Conservation (phyloP, 2,329 filamentous ascomycete genomes). For the Chalara sp. region DNA sequence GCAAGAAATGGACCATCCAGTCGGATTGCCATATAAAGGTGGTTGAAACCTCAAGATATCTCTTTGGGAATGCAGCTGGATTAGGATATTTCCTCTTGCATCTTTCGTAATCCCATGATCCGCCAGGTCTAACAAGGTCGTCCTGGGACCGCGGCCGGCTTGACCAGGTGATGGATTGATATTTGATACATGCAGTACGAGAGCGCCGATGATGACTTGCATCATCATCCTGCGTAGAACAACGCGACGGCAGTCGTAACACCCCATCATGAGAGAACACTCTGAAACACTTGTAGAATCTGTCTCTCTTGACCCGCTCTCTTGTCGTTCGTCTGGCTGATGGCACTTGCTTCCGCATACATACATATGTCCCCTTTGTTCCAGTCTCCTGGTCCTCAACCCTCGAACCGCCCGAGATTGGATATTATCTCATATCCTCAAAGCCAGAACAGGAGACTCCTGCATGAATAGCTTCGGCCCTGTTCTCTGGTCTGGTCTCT, state of each 20-base stretch:
- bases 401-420: slow-evolving; percentile 16
- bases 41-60: slow-evolving; percentile 8
- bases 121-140: not conserved
- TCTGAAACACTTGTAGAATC: slow-evolving; percentile 15
- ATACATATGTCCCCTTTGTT: slow-evolving; percentile 11
- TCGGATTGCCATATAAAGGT: slow-evolving; percentile 11
- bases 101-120: not conserved
- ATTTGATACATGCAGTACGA: not conserved
- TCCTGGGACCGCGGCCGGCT: slow-evolving; percentile 1
- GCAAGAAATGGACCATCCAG: slow-evolving; percentile 13
- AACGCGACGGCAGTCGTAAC: not conserved
- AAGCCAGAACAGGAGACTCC: slow-evolving; percentile 24
- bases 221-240: slow-evolving; percentile 1
- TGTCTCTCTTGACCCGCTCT: slow-evolving; percentile 3
- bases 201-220: slow-evolving; percentile 20
- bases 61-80: not conserved
- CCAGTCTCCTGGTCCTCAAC: slow-evolving; percentile 12
- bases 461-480: slow-evolving; percentile 25
- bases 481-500: slow-evolving; percentile 17
- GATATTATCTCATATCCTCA: slow-evolving; percentile 10
- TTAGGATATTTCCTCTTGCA: not conserved
- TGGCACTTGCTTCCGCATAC: slow-evolving; percentile 9
- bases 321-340: slow-evolving; percentile 5
- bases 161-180: too few relatives aligned
- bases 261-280: not conserved